Evolutionary conservation across 2,329 filamentous ascomycete genomes (phyloP).

Genomic region (Colletotrichum lentis): DNA sequence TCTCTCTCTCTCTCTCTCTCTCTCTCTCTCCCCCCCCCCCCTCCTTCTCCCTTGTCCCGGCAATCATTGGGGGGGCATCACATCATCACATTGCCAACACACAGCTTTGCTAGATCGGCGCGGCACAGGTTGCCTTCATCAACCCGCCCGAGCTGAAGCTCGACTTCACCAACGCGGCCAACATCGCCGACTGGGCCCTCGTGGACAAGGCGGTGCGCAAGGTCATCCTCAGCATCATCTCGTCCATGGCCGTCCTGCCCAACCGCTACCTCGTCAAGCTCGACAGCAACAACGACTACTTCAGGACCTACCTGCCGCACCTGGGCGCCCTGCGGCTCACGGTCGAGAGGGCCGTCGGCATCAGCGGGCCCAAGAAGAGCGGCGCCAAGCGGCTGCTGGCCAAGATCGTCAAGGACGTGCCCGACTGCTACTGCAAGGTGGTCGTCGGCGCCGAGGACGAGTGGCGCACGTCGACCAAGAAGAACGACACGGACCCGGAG

Average conservation of each 20-base stretch:
- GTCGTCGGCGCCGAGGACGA: constrained; percentile 53
- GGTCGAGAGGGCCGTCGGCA: constrained; percentile 50
- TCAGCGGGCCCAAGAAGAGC: constrained; percentile 46
- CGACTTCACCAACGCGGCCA: constrained; percentile 57
- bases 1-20: too few species aligned
- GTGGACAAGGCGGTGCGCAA: constrained; percentile 55
- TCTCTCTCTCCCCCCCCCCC: too few species aligned
- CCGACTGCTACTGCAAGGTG: constrained; percentile 57
- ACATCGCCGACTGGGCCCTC: constrained; percentile 53
- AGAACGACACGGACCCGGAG: constrained; percentile 52
- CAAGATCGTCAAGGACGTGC: constrained; percentile 55
- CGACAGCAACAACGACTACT: constrained; percentile 56
- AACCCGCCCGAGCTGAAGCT: constrained; percentile 56
- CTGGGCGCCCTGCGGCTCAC: constrained; percentile 55
- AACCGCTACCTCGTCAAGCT: constrained; percentile 60
- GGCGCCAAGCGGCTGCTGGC: constrained; percentile 50
- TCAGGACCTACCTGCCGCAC: constrained; percentile 56
- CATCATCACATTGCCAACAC: neutral
- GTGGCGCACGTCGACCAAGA: constrained; percentile 54
- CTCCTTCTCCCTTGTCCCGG: too few species aligned
- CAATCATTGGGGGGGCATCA: neutral
- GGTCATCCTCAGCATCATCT: constrained; percentile 54
- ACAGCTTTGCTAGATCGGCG: constrained; percentile 51
- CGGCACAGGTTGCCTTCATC: constrained; percentile 58
- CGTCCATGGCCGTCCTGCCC: constrained; percentile 56